Conservation (phyloP, 306 rosid species). For the Acacia crassicarpa region DNA sequence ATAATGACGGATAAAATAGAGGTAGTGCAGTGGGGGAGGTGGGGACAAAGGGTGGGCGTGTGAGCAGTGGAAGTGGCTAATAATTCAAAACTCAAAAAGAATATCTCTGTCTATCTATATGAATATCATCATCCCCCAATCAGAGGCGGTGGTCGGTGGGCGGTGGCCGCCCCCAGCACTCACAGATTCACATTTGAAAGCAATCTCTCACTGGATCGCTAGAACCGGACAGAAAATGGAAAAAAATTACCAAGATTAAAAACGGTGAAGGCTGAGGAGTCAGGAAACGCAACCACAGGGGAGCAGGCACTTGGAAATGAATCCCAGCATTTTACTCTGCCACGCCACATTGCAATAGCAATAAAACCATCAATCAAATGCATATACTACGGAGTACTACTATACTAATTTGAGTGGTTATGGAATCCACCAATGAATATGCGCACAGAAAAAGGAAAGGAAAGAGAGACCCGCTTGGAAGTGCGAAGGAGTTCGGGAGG, state of each 20-base stretch:
- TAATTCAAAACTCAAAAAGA: background rate
- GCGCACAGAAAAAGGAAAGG: background rate
- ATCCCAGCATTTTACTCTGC: slow-evolving; percentile 79
- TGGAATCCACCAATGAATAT: background rate
- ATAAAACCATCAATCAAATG: background rate
- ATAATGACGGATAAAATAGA: too few species aligned
- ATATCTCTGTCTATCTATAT: background rate
- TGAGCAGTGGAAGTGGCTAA: background rate
- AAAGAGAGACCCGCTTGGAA: slow-evolving; percentile 41
- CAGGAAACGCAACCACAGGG: slow-evolving; percentile 81
- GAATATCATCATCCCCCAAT: too few species aligned
- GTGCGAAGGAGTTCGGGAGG: slow-evolving; percentile 77
- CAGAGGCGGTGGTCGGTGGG: too few species aligned
- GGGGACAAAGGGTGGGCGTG: too few species aligned
- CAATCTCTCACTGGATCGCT: background rate
- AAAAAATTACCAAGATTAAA: background rate
- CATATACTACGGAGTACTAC: too few species aligned
- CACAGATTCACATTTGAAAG: too few species aligned
- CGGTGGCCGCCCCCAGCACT: too few species aligned
- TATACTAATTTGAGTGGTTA: too few species aligned
- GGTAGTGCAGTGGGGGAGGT: background rate
- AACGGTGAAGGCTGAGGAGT: background rate
- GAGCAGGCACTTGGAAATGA: slow-evolving; percentile 75
- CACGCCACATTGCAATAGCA: background rate
- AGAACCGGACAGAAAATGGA: background rate